phyloP scores from a whole-genome alignment of 2,329 filamentous ascomycete species.

The Trichoderma pleuroti region DNA sequence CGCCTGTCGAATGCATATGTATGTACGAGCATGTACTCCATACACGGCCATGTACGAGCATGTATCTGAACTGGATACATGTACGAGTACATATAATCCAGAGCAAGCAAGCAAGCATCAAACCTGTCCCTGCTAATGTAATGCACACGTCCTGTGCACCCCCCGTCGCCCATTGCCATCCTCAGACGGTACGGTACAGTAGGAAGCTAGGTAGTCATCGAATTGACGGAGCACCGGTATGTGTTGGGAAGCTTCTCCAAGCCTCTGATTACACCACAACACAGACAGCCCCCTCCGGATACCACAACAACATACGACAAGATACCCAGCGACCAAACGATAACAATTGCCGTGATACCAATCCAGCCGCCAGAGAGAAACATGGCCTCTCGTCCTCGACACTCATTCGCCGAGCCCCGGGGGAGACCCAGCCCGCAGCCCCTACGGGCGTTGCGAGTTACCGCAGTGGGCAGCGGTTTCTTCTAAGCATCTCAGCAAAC shows the following conservation, averaged over 20 bases:
- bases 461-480: conserved; percentile 1
- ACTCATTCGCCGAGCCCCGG: not conserved
- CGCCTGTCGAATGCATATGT: not conserved
- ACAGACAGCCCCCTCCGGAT: too few relatives aligned
- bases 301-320: not conserved
- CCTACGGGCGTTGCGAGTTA: conserved; percentile 6
- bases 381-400: not conserved
- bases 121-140: not conserved
- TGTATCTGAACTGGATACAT: not conserved
- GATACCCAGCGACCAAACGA: not conserved
- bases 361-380: not conserved
- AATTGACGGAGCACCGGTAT: conserved; percentile 4
- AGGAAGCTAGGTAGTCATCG: not conserved
- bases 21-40: not conserved
- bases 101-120: not conserved
- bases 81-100: not conserved
- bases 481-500: not conserved
- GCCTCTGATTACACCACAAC: not conserved
- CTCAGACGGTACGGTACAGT: not conserved
- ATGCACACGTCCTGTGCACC: conserved; percentile 4
- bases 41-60: not conserved
- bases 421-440: not conserved
- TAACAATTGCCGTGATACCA: conserved; percentile 2
- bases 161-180: not conserved
- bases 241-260: not conserved